A percentile compares a stretch with the other conserved stretches of the same genome.
Conservation (phyloP, 2,329 filamentous ascomycete species). For the Thelonectria discophora region DNA sequence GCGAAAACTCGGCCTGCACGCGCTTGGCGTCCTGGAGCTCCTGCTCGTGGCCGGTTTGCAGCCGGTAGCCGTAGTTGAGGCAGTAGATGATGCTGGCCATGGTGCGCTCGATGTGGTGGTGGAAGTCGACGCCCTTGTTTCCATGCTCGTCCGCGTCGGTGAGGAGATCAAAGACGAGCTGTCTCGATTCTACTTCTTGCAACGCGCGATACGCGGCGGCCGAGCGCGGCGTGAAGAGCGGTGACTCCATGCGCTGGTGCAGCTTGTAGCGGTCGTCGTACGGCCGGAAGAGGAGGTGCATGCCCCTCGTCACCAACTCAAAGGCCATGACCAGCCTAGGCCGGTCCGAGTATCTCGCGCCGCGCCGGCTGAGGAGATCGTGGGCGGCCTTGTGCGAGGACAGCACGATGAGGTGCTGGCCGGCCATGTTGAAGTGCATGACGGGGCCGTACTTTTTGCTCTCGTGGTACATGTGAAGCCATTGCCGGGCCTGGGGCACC, state of each 20-base stretch:
- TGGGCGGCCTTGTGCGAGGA: conserved; percentile 32
- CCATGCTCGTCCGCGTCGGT: conserved; percentile 32
- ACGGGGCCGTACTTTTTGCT: conserved; percentile 37
- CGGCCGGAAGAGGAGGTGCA: conserved; percentile 52
- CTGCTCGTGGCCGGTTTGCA: conserved; percentile 40
- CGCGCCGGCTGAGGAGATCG: conserved; percentile 33
- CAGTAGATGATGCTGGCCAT: conserved; percentile 50
- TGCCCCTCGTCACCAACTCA: conserved; percentile 46
- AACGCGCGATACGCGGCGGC: conserved; percentile 50
- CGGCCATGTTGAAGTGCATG: conserved; percentile 34
- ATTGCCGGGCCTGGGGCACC: conserved; percentile 56
- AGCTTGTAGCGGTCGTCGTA: conserved; percentile 52
- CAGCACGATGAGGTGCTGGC: conserved; percentile 35
- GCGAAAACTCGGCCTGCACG: conserved; percentile 40
- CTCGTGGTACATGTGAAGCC: conserved; percentile 64
- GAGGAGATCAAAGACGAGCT: conserved; percentile 54
- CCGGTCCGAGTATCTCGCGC: conserved; percentile 34
- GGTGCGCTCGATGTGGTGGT: conserved; percentile 47
- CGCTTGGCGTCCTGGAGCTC: conserved; percentile 37
- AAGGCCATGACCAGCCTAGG: conserved; percentile 44
- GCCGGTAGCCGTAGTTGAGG: conserved; percentile 49
- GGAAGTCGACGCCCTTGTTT: conserved; percentile 39
- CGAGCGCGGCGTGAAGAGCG: conserved; percentile 43
- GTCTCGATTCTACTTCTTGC: conserved; percentile 57
- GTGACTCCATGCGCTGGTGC: conserved; percentile 51